Percentiles rank a stretch among this genome's conserved stretches.
Evolutionary conservation across 495 filamentous ascomycete genomes (phyloP).

Genomic region (Penicillium canariense): DNA sequence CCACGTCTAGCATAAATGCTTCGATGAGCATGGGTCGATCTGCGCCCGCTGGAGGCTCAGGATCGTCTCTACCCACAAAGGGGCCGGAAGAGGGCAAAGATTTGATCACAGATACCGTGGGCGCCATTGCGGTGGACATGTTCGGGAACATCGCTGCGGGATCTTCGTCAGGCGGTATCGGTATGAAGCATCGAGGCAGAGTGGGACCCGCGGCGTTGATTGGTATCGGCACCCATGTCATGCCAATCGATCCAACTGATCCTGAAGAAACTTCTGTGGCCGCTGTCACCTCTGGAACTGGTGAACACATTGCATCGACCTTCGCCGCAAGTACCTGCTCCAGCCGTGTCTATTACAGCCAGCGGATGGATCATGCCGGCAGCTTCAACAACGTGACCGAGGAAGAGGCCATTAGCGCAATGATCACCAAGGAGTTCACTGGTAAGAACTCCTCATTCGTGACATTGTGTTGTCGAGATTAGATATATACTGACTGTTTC

Average conservation of each 20-base stretch:
- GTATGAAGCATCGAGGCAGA: constrained; percentile 92
- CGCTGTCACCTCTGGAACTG: constrained; percentile 85
- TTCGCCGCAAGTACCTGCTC: constrained; percentile 78
- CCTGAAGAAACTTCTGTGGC: constrained; percentile 63
- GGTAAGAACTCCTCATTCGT: constrained; percentile 31
- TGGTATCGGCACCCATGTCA: constrained; percentile 81
- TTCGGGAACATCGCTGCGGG: constrained; percentile 88
- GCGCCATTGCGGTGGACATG: constrained; percentile 86
- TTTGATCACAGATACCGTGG: constrained; percentile 84
- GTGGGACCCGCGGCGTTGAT: constrained; percentile 90
- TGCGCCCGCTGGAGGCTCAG: not conserved
- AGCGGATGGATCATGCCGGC: constrained; percentile 57
- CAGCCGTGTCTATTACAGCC: constrained; percentile 67
- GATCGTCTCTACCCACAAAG: not conserved
- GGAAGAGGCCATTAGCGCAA: constrained; percentile 64
- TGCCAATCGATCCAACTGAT: constrained; percentile 67
- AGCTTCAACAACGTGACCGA: constrained; percentile 63
- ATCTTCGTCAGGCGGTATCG: constrained; percentile 98
- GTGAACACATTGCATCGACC: constrained; percentile 95
- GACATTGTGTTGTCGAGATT: not conserved
- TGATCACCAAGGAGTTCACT: constrained; percentile 80
- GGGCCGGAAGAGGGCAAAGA: constrained; percentile 28
- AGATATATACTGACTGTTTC: not conserved
- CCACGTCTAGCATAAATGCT: not conserved
- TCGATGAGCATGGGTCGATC: not conserved